These are phyloP conservation scores for Clitocybe nebularis DNA, from an alignment of 1,284 basidiomycete species.

Conservation along the genomic window DNA sequence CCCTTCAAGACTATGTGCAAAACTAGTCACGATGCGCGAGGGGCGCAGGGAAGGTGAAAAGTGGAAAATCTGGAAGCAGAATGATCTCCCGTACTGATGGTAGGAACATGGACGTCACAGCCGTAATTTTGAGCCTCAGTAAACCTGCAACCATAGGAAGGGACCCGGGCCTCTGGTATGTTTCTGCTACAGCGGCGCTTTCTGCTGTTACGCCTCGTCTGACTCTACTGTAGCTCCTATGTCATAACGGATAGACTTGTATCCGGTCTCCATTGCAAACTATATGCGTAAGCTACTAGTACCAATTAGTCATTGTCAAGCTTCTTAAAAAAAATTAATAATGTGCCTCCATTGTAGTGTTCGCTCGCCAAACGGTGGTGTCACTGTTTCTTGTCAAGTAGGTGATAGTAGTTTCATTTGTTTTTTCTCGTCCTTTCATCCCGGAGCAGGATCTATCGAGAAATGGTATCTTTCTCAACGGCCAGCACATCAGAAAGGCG, in stretches of 20 bases:
- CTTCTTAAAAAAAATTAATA: not conserved
- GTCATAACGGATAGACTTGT: constrained; percentile 46
- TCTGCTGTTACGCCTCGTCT: constrained; percentile 3
- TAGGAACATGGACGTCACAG: constrained; percentile 24
- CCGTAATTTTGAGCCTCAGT: constrained; percentile 53
- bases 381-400: constrained; percentile 75
- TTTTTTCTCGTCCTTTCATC: not conserved
- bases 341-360: constrained; percentile 47
- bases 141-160: constrained; percentile 66
- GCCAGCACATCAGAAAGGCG: constrained; percentile 56
- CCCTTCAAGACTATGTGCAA: constrained; percentile 55
- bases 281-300: constrained; percentile 62
- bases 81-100: not conserved
- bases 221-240: constrained; percentile 33
- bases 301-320: not conserved
- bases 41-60: constrained; percentile 58
- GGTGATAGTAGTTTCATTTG: not conserved
- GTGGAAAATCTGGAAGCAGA: not conserved
- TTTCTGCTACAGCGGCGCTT: not conserved
- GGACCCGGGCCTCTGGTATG: constrained; percentile 51
- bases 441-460: constrained; percentile 71
- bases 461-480: constrained; percentile 76
- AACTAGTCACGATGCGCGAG: constrained; percentile 52
- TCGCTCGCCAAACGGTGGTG: constrained; percentile 62
- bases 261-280: constrained; percentile 69